Percentiles rank a stretch among this genome's conserved stretches.
phyloP scores from a whole-genome alignment of 768 basidiomycete species.

The Suillus alpinus region DNA sequence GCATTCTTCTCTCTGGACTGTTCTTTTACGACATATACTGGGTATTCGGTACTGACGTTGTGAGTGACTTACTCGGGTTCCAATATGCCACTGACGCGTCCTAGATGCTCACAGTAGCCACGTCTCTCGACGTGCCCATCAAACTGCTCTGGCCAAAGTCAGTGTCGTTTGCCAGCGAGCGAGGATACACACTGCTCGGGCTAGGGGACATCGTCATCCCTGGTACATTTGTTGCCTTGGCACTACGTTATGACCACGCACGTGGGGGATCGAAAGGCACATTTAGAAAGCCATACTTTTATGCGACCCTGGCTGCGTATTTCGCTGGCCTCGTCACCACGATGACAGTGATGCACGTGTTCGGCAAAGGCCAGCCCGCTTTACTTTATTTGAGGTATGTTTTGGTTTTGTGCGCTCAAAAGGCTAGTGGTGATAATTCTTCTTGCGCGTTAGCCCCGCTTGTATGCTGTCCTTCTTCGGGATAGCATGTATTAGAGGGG shows the following conservation, averaged over 20 bases:
- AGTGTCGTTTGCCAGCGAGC: constrained; percentile 39
- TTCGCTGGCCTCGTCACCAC: constrained; percentile 68
- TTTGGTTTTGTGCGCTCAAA: not conserved
- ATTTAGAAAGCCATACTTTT: constrained; percentile 77
- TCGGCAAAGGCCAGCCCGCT: constrained; percentile 81
- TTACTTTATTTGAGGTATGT: constrained; percentile 84
- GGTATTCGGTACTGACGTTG: constrained; percentile 88
- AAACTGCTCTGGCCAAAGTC: constrained; percentile 89
- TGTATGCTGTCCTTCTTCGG: constrained; percentile 69
- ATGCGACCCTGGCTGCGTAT: constrained; percentile 67
- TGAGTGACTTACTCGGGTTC: constrained; percentile 35
- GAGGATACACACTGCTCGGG: constrained; percentile 87
- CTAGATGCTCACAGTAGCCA: constrained; percentile 94
- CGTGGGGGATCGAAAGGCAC: constrained; percentile 21
- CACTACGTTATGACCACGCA: constrained; percentile 79
- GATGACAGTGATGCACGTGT: constrained; percentile 82
- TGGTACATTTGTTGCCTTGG: constrained; percentile 74
- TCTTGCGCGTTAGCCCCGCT: constrained; percentile 50
- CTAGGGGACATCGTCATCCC: constrained; percentile 82
- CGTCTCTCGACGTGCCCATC: constrained; percentile 86
- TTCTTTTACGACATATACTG: constrained; percentile 95
- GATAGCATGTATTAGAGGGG: constrained; percentile 61
- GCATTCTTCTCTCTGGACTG: constrained; percentile 75
- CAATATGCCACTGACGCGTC: not conserved
- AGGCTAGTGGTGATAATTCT: not conserved